Conservation (phyloP, 108 stramenopile genomes). For the Stephanodiscus minutulus region DNA sequence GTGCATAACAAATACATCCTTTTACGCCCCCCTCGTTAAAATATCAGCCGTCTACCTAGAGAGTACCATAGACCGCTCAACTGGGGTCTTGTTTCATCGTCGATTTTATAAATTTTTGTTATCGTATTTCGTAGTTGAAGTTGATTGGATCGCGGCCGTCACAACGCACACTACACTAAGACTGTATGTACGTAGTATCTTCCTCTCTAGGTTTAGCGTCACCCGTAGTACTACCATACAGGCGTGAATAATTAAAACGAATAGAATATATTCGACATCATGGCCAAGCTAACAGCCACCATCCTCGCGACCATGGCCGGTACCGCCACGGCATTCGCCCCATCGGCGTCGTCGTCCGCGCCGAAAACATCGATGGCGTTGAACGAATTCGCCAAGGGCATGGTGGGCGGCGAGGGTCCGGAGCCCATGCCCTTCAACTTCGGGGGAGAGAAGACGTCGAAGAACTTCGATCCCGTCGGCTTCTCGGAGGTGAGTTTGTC, state of each 20-base stretch:
- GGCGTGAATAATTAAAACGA: no score
- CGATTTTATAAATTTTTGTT: no score
- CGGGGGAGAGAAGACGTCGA: conserved; percentile 36
- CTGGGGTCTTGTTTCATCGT: no score
- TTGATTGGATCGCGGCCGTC: not conserved
- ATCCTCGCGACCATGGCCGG: conserved; percentile 38
- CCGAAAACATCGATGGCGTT: conserved; percentile 25
- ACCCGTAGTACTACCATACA: no score
- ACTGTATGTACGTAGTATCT: no score
- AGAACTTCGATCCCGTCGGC: conserved; percentile 72
- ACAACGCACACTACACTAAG: no score
- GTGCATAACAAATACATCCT: not conserved
- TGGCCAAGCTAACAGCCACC: conserved; percentile 32
- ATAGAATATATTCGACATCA: conserved; percentile 11
- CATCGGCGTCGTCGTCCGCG: conserved; percentile 24
- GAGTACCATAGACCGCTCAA: no score
- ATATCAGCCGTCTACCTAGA: no score
- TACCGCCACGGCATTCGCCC: conserved; percentile 59
- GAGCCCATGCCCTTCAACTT: conserved; percentile 63
- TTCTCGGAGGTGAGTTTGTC: conserved; percentile 58
- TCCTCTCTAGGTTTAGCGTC: no score
- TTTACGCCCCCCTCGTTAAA: not conserved
- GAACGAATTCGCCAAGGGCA: conserved; percentile 55
- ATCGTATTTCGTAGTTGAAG: not conserved
- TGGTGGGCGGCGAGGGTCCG: conserved; percentile 63